Evolutionary conservation across 139 green algal species (phyloP).

Genomic region (Closterium sp.): DNA sequence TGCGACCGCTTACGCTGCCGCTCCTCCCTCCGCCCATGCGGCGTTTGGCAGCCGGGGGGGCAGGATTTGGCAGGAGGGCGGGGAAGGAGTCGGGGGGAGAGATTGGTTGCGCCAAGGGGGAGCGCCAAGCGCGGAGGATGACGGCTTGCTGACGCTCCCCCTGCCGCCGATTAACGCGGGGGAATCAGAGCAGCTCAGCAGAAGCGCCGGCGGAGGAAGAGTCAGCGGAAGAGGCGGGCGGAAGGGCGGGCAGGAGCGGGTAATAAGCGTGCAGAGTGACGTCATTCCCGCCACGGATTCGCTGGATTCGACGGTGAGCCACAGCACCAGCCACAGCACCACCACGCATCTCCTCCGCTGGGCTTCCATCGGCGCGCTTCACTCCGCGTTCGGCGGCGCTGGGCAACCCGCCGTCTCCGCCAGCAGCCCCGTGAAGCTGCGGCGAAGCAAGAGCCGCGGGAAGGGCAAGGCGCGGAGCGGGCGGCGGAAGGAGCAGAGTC

Average conservation of each 20-base stretch:
- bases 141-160: background rate
- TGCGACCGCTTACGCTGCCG: background rate
- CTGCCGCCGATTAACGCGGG: background rate
- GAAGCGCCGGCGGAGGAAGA: background rate
- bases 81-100: background rate
- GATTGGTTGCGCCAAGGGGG: background rate
- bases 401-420: background rate
- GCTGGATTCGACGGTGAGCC: background rate
- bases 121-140: background rate
- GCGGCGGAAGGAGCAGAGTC: background rate
- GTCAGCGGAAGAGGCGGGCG: background rate
- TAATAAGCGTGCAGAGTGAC: background rate
- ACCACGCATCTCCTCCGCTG: background rate
- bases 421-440: background rate
- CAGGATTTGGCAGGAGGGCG: background rate
- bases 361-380: background rate
- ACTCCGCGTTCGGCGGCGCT: background rate
- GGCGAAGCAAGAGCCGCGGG: background rate
- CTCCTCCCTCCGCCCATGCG: background rate
- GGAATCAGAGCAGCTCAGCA: background rate
- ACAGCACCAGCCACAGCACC: background rate
- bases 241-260: background rate
- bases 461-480: background rate
- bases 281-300: background rate
- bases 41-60: too few relatives aligned